Conservation (phyloP, 345 rosid species). For the Limnanthes douglasii region DNA sequence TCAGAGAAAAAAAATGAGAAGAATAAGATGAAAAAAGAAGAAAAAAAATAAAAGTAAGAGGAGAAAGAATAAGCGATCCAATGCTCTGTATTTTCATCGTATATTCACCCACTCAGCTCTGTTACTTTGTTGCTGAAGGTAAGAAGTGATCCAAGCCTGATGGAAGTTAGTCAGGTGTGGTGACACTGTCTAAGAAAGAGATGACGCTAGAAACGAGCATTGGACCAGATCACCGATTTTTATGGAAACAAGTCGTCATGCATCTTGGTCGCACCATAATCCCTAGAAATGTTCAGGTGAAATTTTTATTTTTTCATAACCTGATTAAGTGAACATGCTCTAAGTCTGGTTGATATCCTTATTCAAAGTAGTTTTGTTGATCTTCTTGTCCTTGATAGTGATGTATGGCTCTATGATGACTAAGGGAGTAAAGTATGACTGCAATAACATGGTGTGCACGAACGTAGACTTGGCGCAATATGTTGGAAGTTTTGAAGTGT, state of each 20-base stretch:
- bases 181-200: slow-evolving; percentile 69
- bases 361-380: slow-evolving; percentile 91
- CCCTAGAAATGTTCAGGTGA: slow-evolving; percentile 62
- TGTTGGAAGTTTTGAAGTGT: too few species aligned
- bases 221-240: slow-evolving; percentile 69
- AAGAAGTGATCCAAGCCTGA: slow-evolving; percentile 58
- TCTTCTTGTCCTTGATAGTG: slow-evolving; percentile 92
- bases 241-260: slow-evolving; percentile 89
- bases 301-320: slow-evolving; percentile 87
- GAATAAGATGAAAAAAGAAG: too few species aligned
- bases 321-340: slow-evolving; percentile 99
- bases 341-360: slow-evolving; percentile 87
- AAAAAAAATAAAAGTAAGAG: too few species aligned
- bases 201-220: slow-evolving; percentile 71
- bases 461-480: too few species aligned
- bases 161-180: slow-evolving; percentile 55
- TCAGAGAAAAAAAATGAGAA: too few species aligned
- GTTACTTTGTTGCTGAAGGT: slow-evolving; percentile 55
- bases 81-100: too few species aligned
- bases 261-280: slow-evolving; percentile 68
- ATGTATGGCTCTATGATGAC: too few species aligned
- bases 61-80: too few species aligned
- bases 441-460: too few species aligned
- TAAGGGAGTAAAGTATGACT: too few species aligned
- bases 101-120: slow-evolving; percentile 33